Conservation (phyloP, 1,284 basidiomycete genomes). For the Ceratobasidium papillatum region DNA sequence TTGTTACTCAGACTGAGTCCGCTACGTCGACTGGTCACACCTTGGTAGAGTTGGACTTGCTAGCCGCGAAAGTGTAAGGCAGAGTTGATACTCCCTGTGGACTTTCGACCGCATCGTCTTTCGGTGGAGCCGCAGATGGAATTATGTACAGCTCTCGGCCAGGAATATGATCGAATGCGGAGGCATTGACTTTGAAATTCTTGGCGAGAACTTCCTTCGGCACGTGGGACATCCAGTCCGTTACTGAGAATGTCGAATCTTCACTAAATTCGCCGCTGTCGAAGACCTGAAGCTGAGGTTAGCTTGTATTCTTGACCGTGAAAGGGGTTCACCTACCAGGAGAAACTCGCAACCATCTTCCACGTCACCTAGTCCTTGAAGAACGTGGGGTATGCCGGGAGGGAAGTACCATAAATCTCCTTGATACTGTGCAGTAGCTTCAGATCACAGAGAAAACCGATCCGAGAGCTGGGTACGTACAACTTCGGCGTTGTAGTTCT, state of each 20-base stretch:
- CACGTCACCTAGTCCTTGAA: constrained; percentile 69
- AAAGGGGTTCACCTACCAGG: constrained; percentile 57
- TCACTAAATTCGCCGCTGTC: constrained; percentile 71
- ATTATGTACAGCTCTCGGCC: constrained; percentile 51
- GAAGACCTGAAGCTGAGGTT: constrained; percentile 60
- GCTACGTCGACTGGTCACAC: neutral
- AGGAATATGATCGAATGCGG: constrained; percentile 51
- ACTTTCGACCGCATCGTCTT: constrained; percentile 52
- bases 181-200: constrained; percentile 38
- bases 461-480: constrained; percentile 52
- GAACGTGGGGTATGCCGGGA: constrained; percentile 67
- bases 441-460: neutral
- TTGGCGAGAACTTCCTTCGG: constrained; percentile 63
- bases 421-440: constrained; percentile 44
- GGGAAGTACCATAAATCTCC: constrained; percentile 67
- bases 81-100: constrained; percentile 63
- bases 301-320: constrained; percentile 13
- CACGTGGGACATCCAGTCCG: constrained; percentile 61
- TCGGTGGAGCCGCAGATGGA: constrained; percentile 4
- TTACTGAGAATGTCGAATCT: constrained; percentile 71
- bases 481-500: constrained; percentile 67
- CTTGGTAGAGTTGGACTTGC: constrained; percentile 60
- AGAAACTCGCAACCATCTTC: constrained; percentile 73
- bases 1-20: neutral
- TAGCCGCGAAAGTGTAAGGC: constrained; percentile 65